These are phyloP conservation scores for Naganishia liquefaciens DNA, from an alignment of 1,284 basidiomycete species.

Conservation along the genomic window DNA sequence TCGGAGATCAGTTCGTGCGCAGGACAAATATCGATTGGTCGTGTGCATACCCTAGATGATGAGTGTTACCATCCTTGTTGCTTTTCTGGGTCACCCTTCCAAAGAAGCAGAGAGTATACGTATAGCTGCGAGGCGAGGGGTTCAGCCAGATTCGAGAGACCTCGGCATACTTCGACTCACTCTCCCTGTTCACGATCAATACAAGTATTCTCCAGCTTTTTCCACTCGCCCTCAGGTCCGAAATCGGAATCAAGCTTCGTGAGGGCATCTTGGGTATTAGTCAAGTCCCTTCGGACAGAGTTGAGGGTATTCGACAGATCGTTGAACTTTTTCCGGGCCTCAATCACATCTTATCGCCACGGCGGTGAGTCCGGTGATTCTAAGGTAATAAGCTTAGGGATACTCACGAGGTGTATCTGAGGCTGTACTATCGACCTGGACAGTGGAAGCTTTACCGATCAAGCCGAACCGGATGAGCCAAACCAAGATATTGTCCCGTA, in stretches of 20 bases:
- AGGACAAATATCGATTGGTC: background rate
- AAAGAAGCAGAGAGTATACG: constrained; percentile 95
- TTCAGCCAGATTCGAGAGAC: background rate
- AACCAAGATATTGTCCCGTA: constrained; percentile 66
- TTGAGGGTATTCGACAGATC: constrained; percentile 56
- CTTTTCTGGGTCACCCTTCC: constrained; percentile 84
- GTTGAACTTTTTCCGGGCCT: constrained; percentile 63
- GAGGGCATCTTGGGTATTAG: constrained; percentile 40
- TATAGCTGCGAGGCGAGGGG: constrained; percentile 64
- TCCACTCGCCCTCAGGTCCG: constrained; percentile 88
- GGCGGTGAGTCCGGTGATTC: background rate
- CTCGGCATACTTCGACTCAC: constrained; percentile 58
- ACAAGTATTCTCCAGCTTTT: constrained; percentile 84
- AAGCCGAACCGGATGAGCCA: constrained; percentile 71
- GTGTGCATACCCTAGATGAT: constrained; percentile 75
- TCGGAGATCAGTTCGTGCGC: background rate
- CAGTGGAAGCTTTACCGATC: constrained; percentile 47
- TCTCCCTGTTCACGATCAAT: constrained; percentile 82
- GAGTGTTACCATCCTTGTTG: constrained; percentile 73
- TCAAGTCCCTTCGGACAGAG: constrained; percentile 39
- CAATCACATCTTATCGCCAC: constrained; percentile 42
- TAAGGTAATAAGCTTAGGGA: constrained; percentile 9
- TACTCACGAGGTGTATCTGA: constrained; percentile 48
- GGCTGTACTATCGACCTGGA: constrained; percentile 4
- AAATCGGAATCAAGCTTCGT: constrained; percentile 64